Conservation (phyloP, 202 grass and related monocot species). For the Bolboschoenoplectus hybrid region DNA sequence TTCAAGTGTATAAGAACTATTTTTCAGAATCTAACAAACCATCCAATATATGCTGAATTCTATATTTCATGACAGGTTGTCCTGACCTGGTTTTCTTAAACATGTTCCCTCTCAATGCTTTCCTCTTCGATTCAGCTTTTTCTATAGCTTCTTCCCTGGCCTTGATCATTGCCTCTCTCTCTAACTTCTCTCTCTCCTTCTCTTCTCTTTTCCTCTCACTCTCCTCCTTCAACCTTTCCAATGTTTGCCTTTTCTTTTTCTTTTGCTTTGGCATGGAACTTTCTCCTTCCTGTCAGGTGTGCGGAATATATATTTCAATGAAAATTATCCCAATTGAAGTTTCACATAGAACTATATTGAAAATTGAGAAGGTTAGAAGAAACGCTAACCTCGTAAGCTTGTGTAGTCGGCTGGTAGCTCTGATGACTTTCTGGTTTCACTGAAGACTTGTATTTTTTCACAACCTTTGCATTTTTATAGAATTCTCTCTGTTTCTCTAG, state of each 20-base stretch:
- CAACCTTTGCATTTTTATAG: slow-evolving; percentile 85
- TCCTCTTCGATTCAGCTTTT: slow-evolving; percentile 36
- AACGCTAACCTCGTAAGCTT: slow-evolving; percentile 52
- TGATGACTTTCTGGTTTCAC: slow-evolving; percentile 55
- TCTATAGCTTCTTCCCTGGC: slow-evolving; percentile 32
- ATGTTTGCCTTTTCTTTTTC: slow-evolving; percentile 51
- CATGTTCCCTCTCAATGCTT: slow-evolving; percentile 72
- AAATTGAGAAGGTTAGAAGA: not conserved
- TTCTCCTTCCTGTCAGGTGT: slow-evolving; percentile 40
- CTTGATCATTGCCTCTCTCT: slow-evolving; percentile 44
- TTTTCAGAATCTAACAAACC: slow-evolving; percentile 59
- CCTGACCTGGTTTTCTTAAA: slow-evolving; percentile 91
- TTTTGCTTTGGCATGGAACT: slow-evolving; percentile 40
- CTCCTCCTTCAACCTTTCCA: slow-evolving; percentile 69
- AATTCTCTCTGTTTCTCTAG: slow-evolving; percentile 86
- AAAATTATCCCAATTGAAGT: not conserved
- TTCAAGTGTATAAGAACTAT: slow-evolving; percentile 31
- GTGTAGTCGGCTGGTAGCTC: slow-evolving; percentile 34
- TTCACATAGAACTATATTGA: not conserved
- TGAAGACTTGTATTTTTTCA: slow-evolving; percentile 70
- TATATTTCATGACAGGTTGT: slow-evolving; percentile 85
- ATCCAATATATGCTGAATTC: slow-evolving; percentile 81
- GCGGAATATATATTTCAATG: not conserved
- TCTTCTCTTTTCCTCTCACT: slow-evolving; percentile 72
- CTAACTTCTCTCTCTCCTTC: slow-evolving; percentile 69